A percentile compares a stretch with the other conserved stretches of the same genome.
phyloP scores from a whole-genome alignment of 1,284 basidiomycete genomes.

The Cryptococcus hybrid region DNA sequence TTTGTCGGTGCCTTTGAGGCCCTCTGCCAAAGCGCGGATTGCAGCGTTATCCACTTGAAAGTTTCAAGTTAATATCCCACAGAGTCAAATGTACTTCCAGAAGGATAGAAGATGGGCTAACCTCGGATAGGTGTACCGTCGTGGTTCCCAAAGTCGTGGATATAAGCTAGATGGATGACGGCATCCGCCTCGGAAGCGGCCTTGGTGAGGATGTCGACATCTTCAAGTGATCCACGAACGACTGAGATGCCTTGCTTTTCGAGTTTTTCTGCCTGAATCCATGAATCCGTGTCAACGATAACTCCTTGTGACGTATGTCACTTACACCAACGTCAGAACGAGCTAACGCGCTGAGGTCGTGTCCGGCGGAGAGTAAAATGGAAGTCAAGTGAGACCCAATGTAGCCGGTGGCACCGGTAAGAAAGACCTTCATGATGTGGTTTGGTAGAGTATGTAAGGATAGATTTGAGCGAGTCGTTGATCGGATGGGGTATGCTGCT shows the following conservation, averaged over 20 bases:
- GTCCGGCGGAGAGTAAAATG: constrained; percentile 24
- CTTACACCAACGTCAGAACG: constrained; percentile 22
- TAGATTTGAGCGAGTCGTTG: too few species aligned
- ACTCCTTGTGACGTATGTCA: background rate
- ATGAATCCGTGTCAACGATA: background rate
- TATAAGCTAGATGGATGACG: constrained; percentile 36
- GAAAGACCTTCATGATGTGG: background rate
- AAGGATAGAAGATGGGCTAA: background rate
- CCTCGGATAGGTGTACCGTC: constrained; percentile 6
- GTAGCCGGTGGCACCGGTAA: constrained; percentile 29
- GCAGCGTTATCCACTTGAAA: constrained; percentile 9
- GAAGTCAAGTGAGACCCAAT: constrained; percentile 24
- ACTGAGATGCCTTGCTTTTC: constrained; percentile 16
- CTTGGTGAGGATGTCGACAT: constrained; percentile 23
- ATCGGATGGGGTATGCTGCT: too few species aligned
- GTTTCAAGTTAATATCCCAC: background rate
- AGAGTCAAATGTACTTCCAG: background rate
- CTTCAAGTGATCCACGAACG: constrained; percentile 17
- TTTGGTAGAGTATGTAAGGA: too few species aligned
- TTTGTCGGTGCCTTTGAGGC: constrained; percentile 27
- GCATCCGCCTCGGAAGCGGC: constrained; percentile 26
- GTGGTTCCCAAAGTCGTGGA: constrained; percentile 17
- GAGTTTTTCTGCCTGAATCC: constrained; percentile 11
- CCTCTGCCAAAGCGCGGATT: constrained; percentile 18
- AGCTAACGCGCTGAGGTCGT: constrained; percentile 29